Evolutionary conservation across 2,329 filamentous ascomycete genomes (phyloP), one percentile per base, ranked within the genome.

Genomic region (Apiospora phragmitis): DNA sequence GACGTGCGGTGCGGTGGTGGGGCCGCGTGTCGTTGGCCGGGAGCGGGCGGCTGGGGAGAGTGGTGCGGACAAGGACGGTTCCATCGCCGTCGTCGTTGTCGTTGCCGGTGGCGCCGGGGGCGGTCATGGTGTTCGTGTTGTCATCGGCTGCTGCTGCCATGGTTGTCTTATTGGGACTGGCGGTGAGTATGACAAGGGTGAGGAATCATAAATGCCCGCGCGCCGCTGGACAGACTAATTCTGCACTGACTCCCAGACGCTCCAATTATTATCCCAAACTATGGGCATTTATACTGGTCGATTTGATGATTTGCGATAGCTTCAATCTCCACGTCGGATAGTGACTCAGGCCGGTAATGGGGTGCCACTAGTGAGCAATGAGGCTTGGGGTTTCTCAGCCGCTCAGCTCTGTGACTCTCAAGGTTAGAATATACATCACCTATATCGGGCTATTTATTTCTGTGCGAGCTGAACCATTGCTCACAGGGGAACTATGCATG

Each of bases 1-100:
- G 75, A 24, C 76, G 73, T n/a, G 70, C 49, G 18, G 77, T 78
- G 35, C n/a, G 72, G 67, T 77, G 72, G n/a, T 49, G 67, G n/a
- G 72, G 18, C 8, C 74, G 71, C 18, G 72, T 29, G 1, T 73
- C 69, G 62, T 73, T 75, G 18, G 74, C 47, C 32, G 74, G 74
- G 11, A 78, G 67, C 4, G 76, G 77, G 6, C 70, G n/a, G 16
- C 65, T 62, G 26, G 77, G 77, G 55, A 76, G 65, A 12, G 76
- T 77, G 5, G 76, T 77, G 49, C 65, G 69, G n/a, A 76, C 72
- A 21, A 67, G 32, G 65, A 68, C 55, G 71, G 72, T 68, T 41
- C 16, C 32, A 12, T 47, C 55, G 9, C 14, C 32, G 55, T n/a
- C 16, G 21, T 9, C 55, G 8, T 18, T 18, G 8, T 29, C 29